Percentiles rank a stretch among this genome's conserved stretches.
These are phyloP conservation scores for Paecilomyces formosus DNA, from an alignment of 2,329 filamentous ascomycete genomes.

Conservation along the genomic window DNA sequence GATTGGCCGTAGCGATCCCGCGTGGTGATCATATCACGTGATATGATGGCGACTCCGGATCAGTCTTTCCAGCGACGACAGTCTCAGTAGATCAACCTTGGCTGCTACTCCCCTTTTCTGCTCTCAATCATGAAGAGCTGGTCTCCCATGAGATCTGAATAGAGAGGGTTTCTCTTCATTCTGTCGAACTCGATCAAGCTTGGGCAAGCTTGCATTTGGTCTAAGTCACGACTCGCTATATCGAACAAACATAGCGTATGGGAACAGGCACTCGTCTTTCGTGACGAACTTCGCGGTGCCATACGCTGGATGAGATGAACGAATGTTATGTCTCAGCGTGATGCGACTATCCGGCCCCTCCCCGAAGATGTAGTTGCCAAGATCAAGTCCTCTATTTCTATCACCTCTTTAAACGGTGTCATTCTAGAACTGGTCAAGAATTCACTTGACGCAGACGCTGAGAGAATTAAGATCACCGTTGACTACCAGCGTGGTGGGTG, in stretches of 20 bases:
- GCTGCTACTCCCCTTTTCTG: background rate
- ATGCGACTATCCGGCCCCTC: conserved; percentile 55
- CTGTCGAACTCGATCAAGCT: background rate
- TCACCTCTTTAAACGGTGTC: conserved; percentile 67
- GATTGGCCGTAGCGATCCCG: background rate
- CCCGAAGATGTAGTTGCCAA: conserved; percentile 65
- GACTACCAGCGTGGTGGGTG: conserved; percentile 73
- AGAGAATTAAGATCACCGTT: conserved; percentile 60
- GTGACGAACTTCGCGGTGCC: background rate
- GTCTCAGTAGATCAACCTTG: background rate
- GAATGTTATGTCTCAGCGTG: background rate
- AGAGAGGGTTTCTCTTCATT: background rate
- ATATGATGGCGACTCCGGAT: background rate
- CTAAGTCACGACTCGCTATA: background rate
- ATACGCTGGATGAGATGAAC: background rate
- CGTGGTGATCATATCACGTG: background rate
- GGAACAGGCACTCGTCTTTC: background rate
- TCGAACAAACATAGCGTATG: background rate
- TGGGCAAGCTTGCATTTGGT: background rate
- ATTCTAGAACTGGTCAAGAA: conserved; percentile 71
- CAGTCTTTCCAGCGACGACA: background rate
- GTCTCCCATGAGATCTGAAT: background rate
- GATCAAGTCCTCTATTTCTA: conserved; percentile 75
- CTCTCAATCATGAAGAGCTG: background rate
- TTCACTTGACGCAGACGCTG: conserved; percentile 70